Conservation (phyloP, 140 eudicot genomes). For the Flaveria floridana region DNA sequence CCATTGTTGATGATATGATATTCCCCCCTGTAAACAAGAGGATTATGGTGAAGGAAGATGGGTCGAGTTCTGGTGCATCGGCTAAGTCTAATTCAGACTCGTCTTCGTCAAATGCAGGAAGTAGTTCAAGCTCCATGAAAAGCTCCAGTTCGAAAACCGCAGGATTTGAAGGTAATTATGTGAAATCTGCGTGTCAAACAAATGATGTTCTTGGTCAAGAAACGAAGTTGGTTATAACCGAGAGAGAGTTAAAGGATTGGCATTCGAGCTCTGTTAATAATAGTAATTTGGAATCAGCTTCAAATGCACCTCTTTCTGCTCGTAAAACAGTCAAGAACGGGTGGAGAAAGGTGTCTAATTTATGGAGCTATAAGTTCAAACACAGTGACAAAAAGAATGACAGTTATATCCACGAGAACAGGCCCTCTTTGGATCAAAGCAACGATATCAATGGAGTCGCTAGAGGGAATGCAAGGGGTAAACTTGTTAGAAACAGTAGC, state of each 20-base stretch:
- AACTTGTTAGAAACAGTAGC: slow-evolving; percentile 18
- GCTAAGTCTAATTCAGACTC: slow-evolving; percentile 63
- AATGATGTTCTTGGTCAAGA: slow-evolving; percentile 38
- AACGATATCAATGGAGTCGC: not conserved
- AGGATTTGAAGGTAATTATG: slow-evolving; percentile 43
- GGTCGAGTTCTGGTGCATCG: slow-evolving; percentile 53
- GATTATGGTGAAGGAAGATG: slow-evolving; percentile 47
- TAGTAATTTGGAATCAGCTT: slow-evolving; percentile 32
- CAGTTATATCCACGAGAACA: slow-evolving; percentile 24
- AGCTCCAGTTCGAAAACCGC: slow-evolving; percentile 47
- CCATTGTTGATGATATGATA: slow-evolving; percentile 63
- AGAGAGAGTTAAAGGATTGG: slow-evolving; percentile 84
- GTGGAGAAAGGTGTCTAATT: slow-evolving; percentile 63
- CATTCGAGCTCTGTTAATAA: slow-evolving; percentile 49
- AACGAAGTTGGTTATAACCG: slow-evolving; percentile 67
- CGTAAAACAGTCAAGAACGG: slow-evolving; percentile 33
- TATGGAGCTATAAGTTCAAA: slow-evolving; percentile 50
- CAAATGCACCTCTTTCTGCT: slow-evolving; percentile 27
- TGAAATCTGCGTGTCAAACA: slow-evolving; percentile 26
- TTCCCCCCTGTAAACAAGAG: slow-evolving; percentile 40
- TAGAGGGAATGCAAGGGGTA: not conserved
- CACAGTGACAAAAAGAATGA: slow-evolving; percentile 38
- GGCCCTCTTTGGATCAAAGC: slow-evolving; percentile 13
- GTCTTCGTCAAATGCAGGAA: slow-evolving; percentile 49
- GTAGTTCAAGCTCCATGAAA: slow-evolving; percentile 72